These are phyloP conservation scores for Pterulicium gracile DNA, from an alignment of 1,284 basidiomycete genomes.

Conservation along the genomic window DNA sequence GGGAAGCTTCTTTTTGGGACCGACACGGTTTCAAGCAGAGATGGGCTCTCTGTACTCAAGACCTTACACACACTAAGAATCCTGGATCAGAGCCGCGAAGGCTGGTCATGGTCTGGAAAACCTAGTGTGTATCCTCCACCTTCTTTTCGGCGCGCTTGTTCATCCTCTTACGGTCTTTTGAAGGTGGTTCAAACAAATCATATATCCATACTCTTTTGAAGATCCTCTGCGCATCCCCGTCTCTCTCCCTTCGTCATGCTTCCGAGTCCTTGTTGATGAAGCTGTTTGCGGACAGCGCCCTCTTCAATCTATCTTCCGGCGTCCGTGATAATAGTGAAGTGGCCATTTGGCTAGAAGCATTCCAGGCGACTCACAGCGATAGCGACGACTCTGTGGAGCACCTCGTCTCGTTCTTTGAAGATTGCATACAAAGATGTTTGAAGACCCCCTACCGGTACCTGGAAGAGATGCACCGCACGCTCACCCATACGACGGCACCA, in stretches of 20 bases:
- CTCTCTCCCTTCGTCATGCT: not conserved
- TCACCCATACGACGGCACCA: slow-evolving; percentile 13
- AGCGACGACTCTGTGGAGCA: slow-evolving; percentile 20
- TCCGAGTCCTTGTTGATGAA: not conserved
- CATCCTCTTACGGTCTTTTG: too few relatives aligned
- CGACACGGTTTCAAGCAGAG: slow-evolving; percentile 14
- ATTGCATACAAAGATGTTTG: slow-evolving; percentile 75
- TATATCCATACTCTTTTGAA: slow-evolving; percentile 19
- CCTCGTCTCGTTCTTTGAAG: slow-evolving; percentile 73
- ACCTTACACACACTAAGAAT: slow-evolving; percentile 76
- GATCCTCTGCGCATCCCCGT: slow-evolving; percentile 21
- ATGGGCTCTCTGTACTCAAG: slow-evolving; percentile 44
- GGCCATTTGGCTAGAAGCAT: not conserved
- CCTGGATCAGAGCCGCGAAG: slow-evolving; percentile 57
- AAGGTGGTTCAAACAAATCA: not conserved
- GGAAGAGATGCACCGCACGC: slow-evolving; percentile 56
- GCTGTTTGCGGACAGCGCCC: not conserved
- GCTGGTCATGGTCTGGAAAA: slow-evolving; percentile 39
- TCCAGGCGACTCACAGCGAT: not conserved
- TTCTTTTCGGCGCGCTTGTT: not conserved
- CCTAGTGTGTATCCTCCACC: slow-evolving; percentile 33
- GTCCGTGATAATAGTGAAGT: not conserved
- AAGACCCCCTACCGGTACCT: slow-evolving; percentile 86
- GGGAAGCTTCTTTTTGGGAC: slow-evolving; percentile 65
- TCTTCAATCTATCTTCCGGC: not conserved